Evolutionary conservation across 805 yeast genomes (phyloP).

Genomic region (Metschnikowia lochheadii): DNA sequence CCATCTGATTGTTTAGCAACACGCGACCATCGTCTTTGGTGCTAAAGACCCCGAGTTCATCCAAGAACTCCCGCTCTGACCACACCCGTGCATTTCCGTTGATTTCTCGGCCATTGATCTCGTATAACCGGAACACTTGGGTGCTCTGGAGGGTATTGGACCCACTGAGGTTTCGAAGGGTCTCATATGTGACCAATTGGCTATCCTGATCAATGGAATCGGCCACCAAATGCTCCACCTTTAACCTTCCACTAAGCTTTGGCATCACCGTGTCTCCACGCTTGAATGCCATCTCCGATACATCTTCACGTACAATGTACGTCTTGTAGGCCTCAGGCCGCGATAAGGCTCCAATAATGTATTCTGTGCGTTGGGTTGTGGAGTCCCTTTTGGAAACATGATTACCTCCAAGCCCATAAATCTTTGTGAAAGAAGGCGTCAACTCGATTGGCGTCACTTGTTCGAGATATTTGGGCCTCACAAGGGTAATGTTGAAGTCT

Average conservation of each 20-base stretch:
- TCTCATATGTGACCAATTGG: constrained; percentile 24
- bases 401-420: constrained; percentile 23
- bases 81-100: constrained; percentile 23
- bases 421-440: constrained; percentile 23
- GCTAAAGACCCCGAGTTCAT: constrained; percentile 13
- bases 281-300: constrained; percentile 4
- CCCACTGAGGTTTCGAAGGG: constrained; percentile 15
- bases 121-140: constrained; percentile 24
- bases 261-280: constrained; percentile 37
- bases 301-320: constrained; percentile 14
- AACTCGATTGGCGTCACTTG: constrained; percentile 24
- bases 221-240: constrained; percentile 41
- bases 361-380: constrained; percentile 25
- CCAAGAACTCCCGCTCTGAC: constrained; percentile 25
- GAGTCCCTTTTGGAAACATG: constrained; percentile 27
- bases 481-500: constrained; percentile 35
- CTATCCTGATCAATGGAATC: constrained; percentile 42
- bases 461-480: constrained; percentile 37
- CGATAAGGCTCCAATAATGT: constrained; percentile 28
- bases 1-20: constrained; percentile 23
- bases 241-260: constrained; percentile 39
- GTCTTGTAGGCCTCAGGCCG: constrained; percentile 23
- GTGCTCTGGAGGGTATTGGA: background rate
- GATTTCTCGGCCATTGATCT: constrained; percentile 32
- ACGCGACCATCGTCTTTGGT: constrained; percentile 22